Base-by-base conservation (phyloP, 2,329 filamentous ascomycete species). In the Capronia epimyces region DNA sequence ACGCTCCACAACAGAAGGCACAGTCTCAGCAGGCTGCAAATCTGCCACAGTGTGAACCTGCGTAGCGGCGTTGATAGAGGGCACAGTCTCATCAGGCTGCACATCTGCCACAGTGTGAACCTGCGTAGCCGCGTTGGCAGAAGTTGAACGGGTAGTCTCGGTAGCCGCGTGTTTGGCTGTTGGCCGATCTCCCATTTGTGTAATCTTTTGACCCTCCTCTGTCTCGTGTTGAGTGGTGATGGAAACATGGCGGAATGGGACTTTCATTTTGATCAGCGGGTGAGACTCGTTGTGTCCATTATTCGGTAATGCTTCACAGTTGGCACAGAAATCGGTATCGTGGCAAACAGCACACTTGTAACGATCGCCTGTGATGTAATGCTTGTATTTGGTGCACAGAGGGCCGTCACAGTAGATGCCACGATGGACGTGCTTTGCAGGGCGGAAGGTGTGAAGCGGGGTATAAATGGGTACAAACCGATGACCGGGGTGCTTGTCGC, bases 281-380 rank as follows among this genome's bases (percentile, higher is more conserved):
- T 98, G 93, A n/a, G 90, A 95, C 69, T 83, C 84, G 75, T 97
- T 96, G 75, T 98, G 93, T 18, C 74, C 75, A 69, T 94, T 91
- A 58, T 76, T 76, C 6, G 93, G 93, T 63, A 83, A 83, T 43
- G 91, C 89, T 73, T 98, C 94, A 72, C 93, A 98, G 65, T 81
- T 86, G 65, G 87, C 88, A 67, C 93, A 98, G 74, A 96, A 95
- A 70, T 98, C 93, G 27, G 85, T 85, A 67, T 98, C 90, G 64
- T 94, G 79, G 75, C 93, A 98, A 50, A 98, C 85, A 46, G 91
- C 88, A 66, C 93, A 98, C 81, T 98, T 98, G 80, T 93, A 98
- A 58, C 93, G 87, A 54, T 86, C 79, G 45, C 93, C 94, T 47
- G 78, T 77, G 63, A 98, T 96, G 74, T 80, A 76, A 60, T 69